phyloP scores from a whole-genome alignment of 495 filamentous ascomycete species.

The Echria macrotheca region DNA sequence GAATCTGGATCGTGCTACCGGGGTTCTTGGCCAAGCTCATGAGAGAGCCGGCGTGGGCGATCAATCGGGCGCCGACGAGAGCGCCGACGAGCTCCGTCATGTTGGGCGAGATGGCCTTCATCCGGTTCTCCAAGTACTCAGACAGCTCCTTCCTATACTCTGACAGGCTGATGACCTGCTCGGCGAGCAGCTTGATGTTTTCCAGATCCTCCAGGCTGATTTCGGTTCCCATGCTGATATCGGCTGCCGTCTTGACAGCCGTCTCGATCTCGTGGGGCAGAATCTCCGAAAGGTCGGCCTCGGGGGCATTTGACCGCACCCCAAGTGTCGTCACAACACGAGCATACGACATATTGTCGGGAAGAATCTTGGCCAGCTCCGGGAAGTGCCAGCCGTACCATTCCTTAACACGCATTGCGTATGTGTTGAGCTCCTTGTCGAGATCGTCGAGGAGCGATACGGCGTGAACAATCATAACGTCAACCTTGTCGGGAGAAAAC shows the following conservation, averaged over 20 bases:
- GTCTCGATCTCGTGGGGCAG: conserved; percentile 93
- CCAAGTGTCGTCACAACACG: conserved; percentile 82
- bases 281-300: conserved; percentile 79
- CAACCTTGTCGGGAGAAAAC: conserved; percentile 98
- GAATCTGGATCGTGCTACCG: conserved; percentile 92
- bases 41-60: conserved; percentile 91
- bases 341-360: conserved; percentile 95
- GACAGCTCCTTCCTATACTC: conserved; percentile 86
- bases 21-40: conserved; percentile 96
- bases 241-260: conserved; percentile 87
- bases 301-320: conserved; percentile 69
- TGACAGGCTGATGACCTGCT: conserved; percentile 86
- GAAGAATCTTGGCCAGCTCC: conserved; percentile 91
- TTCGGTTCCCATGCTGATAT: conserved; percentile 97
- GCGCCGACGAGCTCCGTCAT: conserved; percentile 90
- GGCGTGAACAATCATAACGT: conserved; percentile 98
- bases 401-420: conserved; percentile 98
- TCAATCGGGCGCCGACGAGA: conserved; percentile 89
- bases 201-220: conserved; percentile 84
- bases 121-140: conserved; percentile 82
- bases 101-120: conserved; percentile 96
- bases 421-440: conserved; percentile 98
- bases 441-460: conserved; percentile 91
- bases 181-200: conserved; percentile 83
- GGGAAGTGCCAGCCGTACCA: conserved; percentile 99